Evolutionary conservation across 176 grass and related monocot genomes (phyloP).

Genomic region (Eragrostis nindensis): DNA sequence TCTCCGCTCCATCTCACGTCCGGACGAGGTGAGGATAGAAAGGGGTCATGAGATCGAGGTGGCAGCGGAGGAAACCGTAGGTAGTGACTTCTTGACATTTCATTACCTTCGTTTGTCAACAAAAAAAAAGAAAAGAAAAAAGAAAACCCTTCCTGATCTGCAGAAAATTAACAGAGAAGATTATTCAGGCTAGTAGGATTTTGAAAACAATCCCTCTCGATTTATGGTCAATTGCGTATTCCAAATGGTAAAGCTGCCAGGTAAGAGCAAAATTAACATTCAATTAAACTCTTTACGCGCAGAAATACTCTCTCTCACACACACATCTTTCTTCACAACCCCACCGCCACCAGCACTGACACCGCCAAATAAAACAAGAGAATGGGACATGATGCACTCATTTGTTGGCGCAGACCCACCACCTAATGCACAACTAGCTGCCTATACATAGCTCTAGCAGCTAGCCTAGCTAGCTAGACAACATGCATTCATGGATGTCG

Average conservation of each 20-base stretch:
- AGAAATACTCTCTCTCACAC: background rate
- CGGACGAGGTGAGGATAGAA: too few species aligned
- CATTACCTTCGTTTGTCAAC: background rate
- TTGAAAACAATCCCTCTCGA: background rate
- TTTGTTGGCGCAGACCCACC: conserved; percentile 40
- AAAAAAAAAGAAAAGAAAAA: background rate
- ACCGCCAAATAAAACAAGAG: conserved; percentile 49
- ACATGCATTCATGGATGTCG: conserved; percentile 28
- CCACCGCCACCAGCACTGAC: conserved; percentile 39
- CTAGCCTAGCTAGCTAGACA: conserved; percentile 19
- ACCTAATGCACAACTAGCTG: conserved; percentile 40
- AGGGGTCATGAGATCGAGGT: too few species aligned
- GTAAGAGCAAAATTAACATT: background rate
- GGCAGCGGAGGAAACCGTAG: too few species aligned
- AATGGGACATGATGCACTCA: conserved; percentile 37
- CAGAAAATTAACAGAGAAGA: background rate
- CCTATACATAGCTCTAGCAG: conserved; percentile 4
- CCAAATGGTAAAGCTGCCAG: background rate
- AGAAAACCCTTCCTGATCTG: background rate
- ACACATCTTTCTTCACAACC: conserved; percentile 26
- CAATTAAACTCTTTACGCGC: background rate
- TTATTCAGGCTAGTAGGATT: background rate
- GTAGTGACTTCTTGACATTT: too few species aligned
- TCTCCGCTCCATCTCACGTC: too few species aligned
- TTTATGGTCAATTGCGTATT: background rate